Base-by-base conservation (phyloP, 805 yeast species). In the Saturnispora silvae region DNA sequence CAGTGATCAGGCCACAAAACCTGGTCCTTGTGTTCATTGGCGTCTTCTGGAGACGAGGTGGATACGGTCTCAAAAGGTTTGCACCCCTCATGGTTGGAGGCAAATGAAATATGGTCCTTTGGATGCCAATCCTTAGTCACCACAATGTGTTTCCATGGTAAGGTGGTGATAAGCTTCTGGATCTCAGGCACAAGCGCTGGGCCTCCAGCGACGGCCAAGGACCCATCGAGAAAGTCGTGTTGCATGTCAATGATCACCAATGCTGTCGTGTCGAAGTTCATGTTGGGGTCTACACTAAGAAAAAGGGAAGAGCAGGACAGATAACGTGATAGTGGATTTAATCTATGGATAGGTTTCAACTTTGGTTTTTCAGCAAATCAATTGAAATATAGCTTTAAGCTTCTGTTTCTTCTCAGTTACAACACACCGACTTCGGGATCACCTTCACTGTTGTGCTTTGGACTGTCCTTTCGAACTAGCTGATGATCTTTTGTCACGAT, bases 51-150 rank as follows among this genome's bases (percentile, higher is more conserved):
- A 34, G 76, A 72, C 1, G 48, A 35, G 50, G 78, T 73, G 14
- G 52, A 59, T 28, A 72, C 45, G 1, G 61, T 51, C 0, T 75
- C 59, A 51, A 64, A 86, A 2, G 86, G 81, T 2, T 54, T 40
- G 19, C 44, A 56, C 25, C 45, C 53, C 14, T 20, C 16, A 50
- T 85, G 86, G 33, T 67, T 70, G 1, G 78, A 67, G 0, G 96
- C 95, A 65, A 87, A 87, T 6, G 95, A 85, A 1, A 70, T 65
- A 53, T 87, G 97, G 48, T 72, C 65, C 10, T 44, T 28, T 0
- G 96, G 94, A 54, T 87, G 97, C 92, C 94, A 84, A 53, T 87
- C 97, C 52, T 78, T 75, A 3, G 94, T 79, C 27, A 83, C 77
- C 0, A 81, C 70, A 1, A 84, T 63, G 5, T 75, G 59, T 31